These are phyloP conservation scores for Lichtheimia corymbifera DNA, from an alignment of 371 early-diverging fungal species.

Conservation along the genomic window DNA sequence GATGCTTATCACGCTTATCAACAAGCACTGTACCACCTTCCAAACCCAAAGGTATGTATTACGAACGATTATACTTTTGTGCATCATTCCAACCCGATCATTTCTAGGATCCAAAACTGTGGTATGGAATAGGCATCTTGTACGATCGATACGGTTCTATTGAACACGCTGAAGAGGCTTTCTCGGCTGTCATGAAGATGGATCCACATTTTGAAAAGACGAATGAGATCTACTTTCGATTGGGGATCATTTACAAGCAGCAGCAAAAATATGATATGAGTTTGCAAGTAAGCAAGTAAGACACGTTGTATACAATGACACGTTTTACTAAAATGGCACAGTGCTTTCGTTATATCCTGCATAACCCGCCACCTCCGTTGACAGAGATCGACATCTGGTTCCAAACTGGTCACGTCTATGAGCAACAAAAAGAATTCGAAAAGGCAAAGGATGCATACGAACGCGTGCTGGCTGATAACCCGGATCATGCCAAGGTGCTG, in stretches of 20 bases:
- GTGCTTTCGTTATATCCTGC: constrained; percentile 92
- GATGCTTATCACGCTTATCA: constrained; percentile 93
- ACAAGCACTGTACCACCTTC: constrained; percentile 85
- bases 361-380: constrained; percentile 87
- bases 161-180: constrained; percentile 97
- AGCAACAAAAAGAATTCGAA: constrained; percentile 88
- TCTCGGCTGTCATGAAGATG: constrained; percentile 86
- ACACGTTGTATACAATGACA: background rate
- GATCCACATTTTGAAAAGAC: constrained; percentile 92
- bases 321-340: background rate
- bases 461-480: constrained; percentile 82
- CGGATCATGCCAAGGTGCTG: constrained; percentile 94
- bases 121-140: constrained; percentile 98
- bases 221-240: constrained; percentile 95
- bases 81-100: background rate
- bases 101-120: constrained; percentile 90
- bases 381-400: constrained; percentile 96
- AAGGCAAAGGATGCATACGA: constrained; percentile 93
- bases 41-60: constrained; percentile 76
- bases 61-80: too few relatives aligned
- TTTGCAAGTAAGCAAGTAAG: constrained; percentile 61
- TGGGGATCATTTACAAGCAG: constrained; percentile 97
- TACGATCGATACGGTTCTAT: constrained; percentile 96
- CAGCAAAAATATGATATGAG: constrained; percentile 87
- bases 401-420: constrained; percentile 96